phyloP scores from a whole-genome alignment of 2,329 filamentous ascomycete species.

The Clarireedia monteithiana region DNA sequence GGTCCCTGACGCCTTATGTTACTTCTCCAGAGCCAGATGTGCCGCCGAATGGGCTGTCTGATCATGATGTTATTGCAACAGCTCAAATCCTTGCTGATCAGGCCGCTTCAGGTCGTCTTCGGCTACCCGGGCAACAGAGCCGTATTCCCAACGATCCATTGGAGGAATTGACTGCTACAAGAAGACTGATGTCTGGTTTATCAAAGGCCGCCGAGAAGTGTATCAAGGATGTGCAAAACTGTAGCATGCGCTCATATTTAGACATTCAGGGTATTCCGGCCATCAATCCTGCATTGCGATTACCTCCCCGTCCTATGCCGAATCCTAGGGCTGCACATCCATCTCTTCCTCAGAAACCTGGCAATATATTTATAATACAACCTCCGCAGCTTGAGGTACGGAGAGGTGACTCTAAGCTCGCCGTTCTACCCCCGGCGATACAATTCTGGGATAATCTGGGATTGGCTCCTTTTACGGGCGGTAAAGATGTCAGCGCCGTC shows the following conservation, averaged over 20 bases:
- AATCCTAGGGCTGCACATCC: slow-evolving; percentile 17
- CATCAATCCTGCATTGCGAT: slow-evolving; percentile 42
- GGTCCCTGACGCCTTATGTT: slow-evolving; percentile 47
- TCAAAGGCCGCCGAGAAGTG: slow-evolving; percentile 36
- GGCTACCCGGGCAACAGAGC: slow-evolving; percentile 17
- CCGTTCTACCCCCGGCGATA: slow-evolving; percentile 66
- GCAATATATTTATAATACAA: slow-evolving; percentile 53
- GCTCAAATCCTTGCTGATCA: slow-evolving; percentile 69
- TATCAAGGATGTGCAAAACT: slow-evolving; percentile 36
- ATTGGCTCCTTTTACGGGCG: slow-evolving; percentile 60
- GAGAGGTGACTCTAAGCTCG: slow-evolving; percentile 60
- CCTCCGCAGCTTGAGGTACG: slow-evolving; percentile 66
- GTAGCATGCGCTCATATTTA: slow-evolving; percentile 41
- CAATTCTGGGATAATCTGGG: slow-evolving; percentile 78
- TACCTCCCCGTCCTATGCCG: slow-evolving; percentile 30
- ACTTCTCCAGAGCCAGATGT: slow-evolving; percentile 47
- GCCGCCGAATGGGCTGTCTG: slow-evolving; percentile 30
- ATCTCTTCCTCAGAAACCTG: slow-evolving; percentile 33
- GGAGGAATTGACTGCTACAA: slow-evolving; percentile 20
- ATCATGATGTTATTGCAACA: slow-evolving; percentile 56
- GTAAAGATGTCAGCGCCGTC: slow-evolving; percentile 63
- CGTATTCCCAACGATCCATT: slow-evolving; percentile 1
- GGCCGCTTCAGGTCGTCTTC: slow-evolving; percentile 44
- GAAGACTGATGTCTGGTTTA: slow-evolving; percentile 35
- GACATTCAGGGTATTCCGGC: slow-evolving; percentile 51